Conservation (phyloP, 169 alveolate species). For the Miamiensis avidus region DNA sequence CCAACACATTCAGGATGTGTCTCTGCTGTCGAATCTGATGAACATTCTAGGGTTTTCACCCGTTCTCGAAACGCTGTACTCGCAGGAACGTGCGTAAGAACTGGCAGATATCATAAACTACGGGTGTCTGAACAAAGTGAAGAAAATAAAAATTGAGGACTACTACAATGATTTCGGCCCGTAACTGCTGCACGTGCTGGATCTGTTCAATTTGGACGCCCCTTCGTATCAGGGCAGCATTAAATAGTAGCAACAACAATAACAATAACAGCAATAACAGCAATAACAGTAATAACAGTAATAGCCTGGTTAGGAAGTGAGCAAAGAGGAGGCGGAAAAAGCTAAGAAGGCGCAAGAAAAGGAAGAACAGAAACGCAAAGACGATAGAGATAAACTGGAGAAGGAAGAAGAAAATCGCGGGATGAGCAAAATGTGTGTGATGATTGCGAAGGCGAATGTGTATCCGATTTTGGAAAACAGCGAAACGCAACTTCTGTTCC, state of each 20-base stretch:
- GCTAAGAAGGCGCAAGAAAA: not conserved
- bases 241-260: not conserved
- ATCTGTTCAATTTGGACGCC: not conserved
- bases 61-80: constrained; percentile 22
- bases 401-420: not conserved
- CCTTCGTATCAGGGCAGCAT: not conserved
- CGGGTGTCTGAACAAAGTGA: not conserved
- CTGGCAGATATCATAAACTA: not conserved
- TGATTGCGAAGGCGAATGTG: not conserved
- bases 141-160: too few species aligned
- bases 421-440: not conserved
- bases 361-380: not conserved
- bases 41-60: constrained; percentile 61
- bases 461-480: not conserved
- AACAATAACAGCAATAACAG: not conserved
- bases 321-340: not conserved
- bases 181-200: not conserved
- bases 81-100: not conserved
- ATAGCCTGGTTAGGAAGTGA: not conserved
- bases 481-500: too few species aligned
- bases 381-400: not conserved
- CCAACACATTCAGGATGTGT: constrained; percentile 46
- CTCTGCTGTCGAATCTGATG: constrained; percentile 38
- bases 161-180: not conserved
- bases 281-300: too few species aligned